Evolutionary conservation across 2,329 filamentous ascomycete genomes (phyloP).

Genomic region (Sporothrix inflata): DNA sequence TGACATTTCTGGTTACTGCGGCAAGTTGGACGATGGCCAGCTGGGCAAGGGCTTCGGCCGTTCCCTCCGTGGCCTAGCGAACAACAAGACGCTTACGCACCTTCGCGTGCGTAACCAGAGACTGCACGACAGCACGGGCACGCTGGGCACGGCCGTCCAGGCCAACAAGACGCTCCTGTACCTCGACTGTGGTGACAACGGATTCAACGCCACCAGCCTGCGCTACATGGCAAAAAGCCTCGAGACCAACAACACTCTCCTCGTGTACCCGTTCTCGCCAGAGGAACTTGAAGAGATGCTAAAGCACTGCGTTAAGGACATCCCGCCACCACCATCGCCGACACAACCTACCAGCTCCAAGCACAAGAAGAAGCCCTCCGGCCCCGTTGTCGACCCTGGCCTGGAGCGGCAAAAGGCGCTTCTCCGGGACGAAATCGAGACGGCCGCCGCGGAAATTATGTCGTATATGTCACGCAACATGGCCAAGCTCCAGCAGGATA

Average conservation of each 20-base stretch:
- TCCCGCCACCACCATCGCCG: slow-evolving; percentile 29
- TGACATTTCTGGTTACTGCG: slow-evolving; percentile 60
- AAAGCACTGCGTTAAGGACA: slow-evolving; percentile 34
- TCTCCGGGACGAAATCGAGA: slow-evolving; percentile 28
- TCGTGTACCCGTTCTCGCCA: slow-evolving; percentile 46
- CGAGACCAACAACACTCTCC: slow-evolving; percentile 48
- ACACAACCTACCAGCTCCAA: slow-evolving; percentile 23
- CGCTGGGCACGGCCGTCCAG: slow-evolving; percentile 55
- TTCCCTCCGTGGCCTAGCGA: slow-evolving; percentile 44
- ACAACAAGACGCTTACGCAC: slow-evolving; percentile 46
- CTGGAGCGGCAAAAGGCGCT: slow-evolving; percentile 35
- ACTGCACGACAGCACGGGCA: slow-evolving; percentile 56
- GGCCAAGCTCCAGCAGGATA: slow-evolving; percentile 35
- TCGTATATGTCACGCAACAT: slow-evolving; percentile 38
- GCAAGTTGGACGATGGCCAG: slow-evolving; percentile 61
- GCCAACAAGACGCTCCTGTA: slow-evolving; percentile 54
- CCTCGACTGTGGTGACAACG: slow-evolving; percentile 59
- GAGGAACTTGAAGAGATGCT: slow-evolving; percentile 39
- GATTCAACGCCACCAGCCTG: slow-evolving; percentile 57
- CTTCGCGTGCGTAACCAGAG: slow-evolving; percentile 61
- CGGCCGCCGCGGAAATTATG: slow-evolving; percentile 35
- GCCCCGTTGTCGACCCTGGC: slow-evolving; percentile 29
- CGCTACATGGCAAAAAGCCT: slow-evolving; percentile 52
- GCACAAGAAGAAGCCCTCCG: slow-evolving; percentile 30
- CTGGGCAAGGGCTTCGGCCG: slow-evolving; percentile 58